A percentile compares a stretch with the other conserved stretches of the same genome.
Evolutionary conservation across 768 basidiomycete species (phyloP).

Genomic region (Suillus bovinus): DNA sequence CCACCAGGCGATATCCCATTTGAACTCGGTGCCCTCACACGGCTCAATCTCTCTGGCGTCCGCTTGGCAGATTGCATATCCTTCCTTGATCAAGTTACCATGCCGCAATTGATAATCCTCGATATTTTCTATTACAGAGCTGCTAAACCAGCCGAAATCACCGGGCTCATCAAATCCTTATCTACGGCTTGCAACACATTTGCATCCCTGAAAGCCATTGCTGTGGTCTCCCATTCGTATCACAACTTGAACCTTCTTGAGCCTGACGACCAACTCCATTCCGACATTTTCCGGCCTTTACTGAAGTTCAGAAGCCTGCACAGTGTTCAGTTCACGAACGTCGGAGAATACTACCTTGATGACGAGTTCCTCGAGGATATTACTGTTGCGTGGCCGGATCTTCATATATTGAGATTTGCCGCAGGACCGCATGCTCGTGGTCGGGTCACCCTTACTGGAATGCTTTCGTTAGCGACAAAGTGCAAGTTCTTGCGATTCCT

Average conservation of each 20-base stretch:
- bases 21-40: neutral
- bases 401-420: neutral
- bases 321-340: neutral
- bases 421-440: too few species aligned
- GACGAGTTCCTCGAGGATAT: neutral
- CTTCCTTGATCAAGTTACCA: neutral
- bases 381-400: neutral
- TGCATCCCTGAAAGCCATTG: neutral
- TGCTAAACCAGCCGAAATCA: neutral
- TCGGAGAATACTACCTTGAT: neutral
- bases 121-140: neutral
- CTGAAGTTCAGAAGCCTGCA: neutral
- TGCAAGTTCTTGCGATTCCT: neutral
- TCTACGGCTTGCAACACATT: neutral
- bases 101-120: neutral
- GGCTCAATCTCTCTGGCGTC: neutral
- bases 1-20: neutral
- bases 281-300: neutral
- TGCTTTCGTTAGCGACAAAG: neutral
- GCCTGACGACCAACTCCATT: neutral
- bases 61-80: neutral
- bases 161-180: neutral
- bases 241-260: neutral
- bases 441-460: neutral
- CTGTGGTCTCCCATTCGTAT: neutral